Percentiles rank a stretch among this genome's conserved stretches.
Evolutionary conservation across 345 rosid species (phyloP).

Genomic region (Aethionema arabicum): DNA sequence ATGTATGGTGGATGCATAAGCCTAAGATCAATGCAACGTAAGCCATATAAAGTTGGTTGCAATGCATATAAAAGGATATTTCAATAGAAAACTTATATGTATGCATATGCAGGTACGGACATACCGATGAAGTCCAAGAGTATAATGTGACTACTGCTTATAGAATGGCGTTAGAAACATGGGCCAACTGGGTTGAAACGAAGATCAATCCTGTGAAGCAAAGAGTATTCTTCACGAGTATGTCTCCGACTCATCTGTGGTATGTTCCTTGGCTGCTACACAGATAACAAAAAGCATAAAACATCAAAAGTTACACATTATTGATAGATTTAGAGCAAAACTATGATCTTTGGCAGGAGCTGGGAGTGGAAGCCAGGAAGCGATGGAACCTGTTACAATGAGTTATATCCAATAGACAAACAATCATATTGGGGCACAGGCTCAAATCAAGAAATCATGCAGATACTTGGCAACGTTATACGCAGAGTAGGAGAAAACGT

Average conservation of each 20-base stretch:
- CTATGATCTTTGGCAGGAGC: constrained; percentile 51
- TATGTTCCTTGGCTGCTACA: constrained; percentile 33
- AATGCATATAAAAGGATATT: background rate
- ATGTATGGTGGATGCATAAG: constrained; percentile 96
- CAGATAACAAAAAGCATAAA: constrained; percentile 7
- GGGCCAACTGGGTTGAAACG: constrained; percentile 78
- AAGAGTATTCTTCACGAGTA: constrained; percentile 82
- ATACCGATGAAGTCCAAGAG: constrained; percentile 46
- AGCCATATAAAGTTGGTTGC: constrained; percentile 27
- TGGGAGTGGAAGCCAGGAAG: constrained; percentile 93
- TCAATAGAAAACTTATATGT: constrained; percentile 10
- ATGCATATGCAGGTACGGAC: constrained; percentile 52
- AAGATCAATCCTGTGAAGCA: constrained; percentile 63
- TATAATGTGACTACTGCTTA: constrained; percentile 78
- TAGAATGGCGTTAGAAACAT: constrained; percentile 67
- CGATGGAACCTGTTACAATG: constrained; percentile 73
- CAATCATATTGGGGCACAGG: constrained; percentile 88
- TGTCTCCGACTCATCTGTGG: constrained; percentile 96
- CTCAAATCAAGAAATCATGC: constrained; percentile 75
- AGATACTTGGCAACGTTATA: constrained; percentile 48
- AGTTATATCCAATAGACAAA: constrained; percentile 58
- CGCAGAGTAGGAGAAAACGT: constrained; percentile 48
- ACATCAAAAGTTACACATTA: background rate
- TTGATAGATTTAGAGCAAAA: background rate
- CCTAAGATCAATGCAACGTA: constrained; percentile 86